Percentiles rank a stretch among this genome's conserved stretches.
Evolutionary conservation across 2,329 filamentous ascomycete genomes (phyloP).

Genomic region (Trichoderma polysporum): DNA sequence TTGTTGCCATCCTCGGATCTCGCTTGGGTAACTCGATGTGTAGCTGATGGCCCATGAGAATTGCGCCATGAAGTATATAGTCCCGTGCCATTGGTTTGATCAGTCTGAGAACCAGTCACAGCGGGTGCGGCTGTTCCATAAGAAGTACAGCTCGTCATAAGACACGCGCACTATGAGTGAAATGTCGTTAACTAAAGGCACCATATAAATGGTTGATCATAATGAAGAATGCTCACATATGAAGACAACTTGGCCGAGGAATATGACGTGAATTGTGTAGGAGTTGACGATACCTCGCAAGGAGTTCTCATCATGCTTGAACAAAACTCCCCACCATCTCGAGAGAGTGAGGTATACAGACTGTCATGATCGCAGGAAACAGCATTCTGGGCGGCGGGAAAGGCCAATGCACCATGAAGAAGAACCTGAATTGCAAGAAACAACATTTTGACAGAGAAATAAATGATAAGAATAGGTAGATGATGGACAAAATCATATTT

Average conservation of each 20-base stretch:
- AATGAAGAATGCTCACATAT: conserved; percentile 28
- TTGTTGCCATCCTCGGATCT: not conserved
- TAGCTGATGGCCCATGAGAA: not conserved
- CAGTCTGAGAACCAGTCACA: not conserved
- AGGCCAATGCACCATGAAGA: conserved; percentile 3
- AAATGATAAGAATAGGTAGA: not conserved
- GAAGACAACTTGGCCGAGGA: conserved; percentile 33
- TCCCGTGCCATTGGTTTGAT: not conserved
- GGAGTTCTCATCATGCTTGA: conserved; percentile 30
- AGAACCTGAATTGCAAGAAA: not conserved
- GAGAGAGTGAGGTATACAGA: conserved; percentile 33
- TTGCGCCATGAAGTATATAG: conserved; percentile 4
- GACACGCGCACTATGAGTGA: conserved; percentile 30
- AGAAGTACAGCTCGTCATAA: conserved; percentile 23
- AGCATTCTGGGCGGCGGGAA: conserved; percentile 15
- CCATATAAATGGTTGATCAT: no score
- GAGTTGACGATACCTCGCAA: conserved; percentile 27
- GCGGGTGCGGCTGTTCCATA: not conserved
- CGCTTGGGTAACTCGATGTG: not conserved
- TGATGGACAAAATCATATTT: not conserved
- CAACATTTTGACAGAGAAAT: conserved; percentile 7
- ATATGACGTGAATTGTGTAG: conserved; percentile 32
- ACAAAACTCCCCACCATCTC: conserved; percentile 32
- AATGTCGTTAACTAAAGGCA: not conserved
- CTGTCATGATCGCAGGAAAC: conserved; percentile 30